Evolutionary conservation across 495 filamentous ascomycete genomes (phyloP).

Genomic region (Alectoria sarmentosa): DNA sequence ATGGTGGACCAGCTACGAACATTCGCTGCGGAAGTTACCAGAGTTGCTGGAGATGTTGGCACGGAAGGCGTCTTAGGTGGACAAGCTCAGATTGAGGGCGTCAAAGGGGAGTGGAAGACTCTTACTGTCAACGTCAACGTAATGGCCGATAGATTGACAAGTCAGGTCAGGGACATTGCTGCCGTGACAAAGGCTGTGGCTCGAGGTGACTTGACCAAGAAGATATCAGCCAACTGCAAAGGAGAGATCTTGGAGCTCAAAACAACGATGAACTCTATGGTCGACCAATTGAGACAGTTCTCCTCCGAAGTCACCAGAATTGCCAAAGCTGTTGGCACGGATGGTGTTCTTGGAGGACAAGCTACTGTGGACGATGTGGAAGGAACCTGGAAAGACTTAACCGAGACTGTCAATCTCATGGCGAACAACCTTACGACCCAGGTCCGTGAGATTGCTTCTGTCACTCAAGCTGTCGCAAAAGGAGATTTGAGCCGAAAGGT

Average conservation of each 20-base stretch:
- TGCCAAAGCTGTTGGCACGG: conserved; percentile 92
- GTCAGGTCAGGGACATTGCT: conserved; percentile 96
- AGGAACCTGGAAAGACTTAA: conserved; percentile 95
- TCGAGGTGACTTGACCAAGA: conserved; percentile 91
- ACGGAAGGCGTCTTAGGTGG: conserved; percentile 96
- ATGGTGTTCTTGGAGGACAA: conserved; percentile 91
- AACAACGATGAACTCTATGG: conserved; percentile 98
- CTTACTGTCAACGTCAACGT: conserved; percentile 97
- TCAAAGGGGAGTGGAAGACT: conserved; percentile 88
- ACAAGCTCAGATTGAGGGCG: conserved; percentile 89
- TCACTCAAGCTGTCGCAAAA: conserved; percentile 92
- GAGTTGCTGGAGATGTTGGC: conserved; percentile 93
- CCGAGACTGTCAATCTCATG: conserved; percentile 98
- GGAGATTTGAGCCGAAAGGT: conserved; percentile 96
- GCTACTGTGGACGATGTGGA: conserved; percentile 96
- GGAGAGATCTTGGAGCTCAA: conserved; percentile 95
- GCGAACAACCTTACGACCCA: conserved; percentile 98
- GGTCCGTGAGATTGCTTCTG: conserved; percentile 95
- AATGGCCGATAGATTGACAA: conserved; percentile 96
- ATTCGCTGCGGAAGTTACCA: conserved; percentile 95
- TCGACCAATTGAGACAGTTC: conserved; percentile 94
- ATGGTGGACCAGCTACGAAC: conserved; percentile 98
- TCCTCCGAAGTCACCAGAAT: conserved; percentile 98
- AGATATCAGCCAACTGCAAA: conserved; percentile 93
- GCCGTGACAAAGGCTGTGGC: conserved; percentile 98